phyloP scores from a whole-genome alignment of 257 asterid species.

The Nicotiana benthamiana region DNA sequence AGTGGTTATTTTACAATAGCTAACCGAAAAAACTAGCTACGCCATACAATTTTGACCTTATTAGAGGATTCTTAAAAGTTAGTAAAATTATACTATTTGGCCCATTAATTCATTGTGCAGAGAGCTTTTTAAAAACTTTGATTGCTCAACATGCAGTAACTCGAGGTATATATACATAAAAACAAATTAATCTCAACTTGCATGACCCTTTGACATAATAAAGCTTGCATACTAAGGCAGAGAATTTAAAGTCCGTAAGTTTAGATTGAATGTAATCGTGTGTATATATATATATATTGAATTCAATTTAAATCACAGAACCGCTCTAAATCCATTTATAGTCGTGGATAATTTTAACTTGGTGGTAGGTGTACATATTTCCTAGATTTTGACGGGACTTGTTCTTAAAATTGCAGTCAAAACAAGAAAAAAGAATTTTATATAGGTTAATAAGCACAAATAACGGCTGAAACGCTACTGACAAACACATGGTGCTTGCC shows the following conservation, averaged over 20 bases:
- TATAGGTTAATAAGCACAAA: not conserved
- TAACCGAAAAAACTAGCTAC: too few species aligned
- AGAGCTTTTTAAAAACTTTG: not conserved
- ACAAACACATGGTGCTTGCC: not conserved
- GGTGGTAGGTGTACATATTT: not conserved
- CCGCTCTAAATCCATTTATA: not conserved
- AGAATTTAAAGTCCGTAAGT: too few species aligned
- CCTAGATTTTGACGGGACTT: not conserved
- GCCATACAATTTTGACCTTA: too few species aligned
- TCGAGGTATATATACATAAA: not conserved
- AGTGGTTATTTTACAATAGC: too few species aligned
- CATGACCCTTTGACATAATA: too few species aligned
- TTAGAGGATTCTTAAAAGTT: not conserved
- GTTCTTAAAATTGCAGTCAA: not conserved
- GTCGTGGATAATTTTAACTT: not conserved
- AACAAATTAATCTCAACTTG: too few species aligned
- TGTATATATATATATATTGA: too few species aligned
- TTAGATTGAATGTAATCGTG: not conserved
- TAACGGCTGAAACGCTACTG: not conserved
- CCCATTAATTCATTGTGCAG: not conserved
- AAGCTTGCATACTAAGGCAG: too few species aligned
- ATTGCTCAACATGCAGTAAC: not conserved
- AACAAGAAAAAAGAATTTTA: not conserved
- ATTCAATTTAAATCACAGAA: too few species aligned
- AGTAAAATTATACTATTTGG: not conserved